Base-by-base conservation (phyloP, 129 eudicot genomes). In the Pulicaria dysenterica region DNA sequence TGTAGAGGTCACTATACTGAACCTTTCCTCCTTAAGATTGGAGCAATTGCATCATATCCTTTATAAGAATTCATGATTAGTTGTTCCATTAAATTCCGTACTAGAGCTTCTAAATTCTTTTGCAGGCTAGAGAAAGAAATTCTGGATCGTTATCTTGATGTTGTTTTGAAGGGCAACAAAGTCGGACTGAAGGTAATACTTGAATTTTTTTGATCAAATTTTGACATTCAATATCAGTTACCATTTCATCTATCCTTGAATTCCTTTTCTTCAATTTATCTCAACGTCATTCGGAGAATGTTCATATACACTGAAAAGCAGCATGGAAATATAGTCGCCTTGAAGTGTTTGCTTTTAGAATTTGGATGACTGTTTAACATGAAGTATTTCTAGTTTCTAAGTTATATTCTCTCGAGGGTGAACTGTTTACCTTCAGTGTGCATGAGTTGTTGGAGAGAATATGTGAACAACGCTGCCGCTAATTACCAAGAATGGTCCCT, bases 111-210 rank as follows among this genome's bases (percentile, higher is more conserved):
- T 62, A 47, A 46, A 74, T 69, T n/a, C 12, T 67, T 79, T 36
- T 58, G 53, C 91, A 94, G 98, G 79, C 81, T 94, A 58, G 98
- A 94, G 89, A 90, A 88, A 80, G 98, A 94, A 90, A 90, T 94
- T 38, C 74, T 85, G 71, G 98, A 94, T 79, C 95, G 98, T 60
- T 94, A 94, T 77, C 96, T 94, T 69, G 98, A 94, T 1, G 91
- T 86, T 69, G 98, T 94, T 53, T 73, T 94, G 80, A 94, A 94
- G 80, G 98, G 98, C 51, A 94, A 94, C 83, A 94, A 83, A 80
- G 98, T 90, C 53, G 98, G 98, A 19, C 70, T 94, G 73, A 94
- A 94, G 98, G 98, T 94, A 82, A 63, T 71, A 42, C 45, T 68
- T 58, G 65, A 69, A 37, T 31, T 41, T 39, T 34, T 8, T 12